Base-by-base conservation (phyloP, 208 protist genomes). In the Crithidia brevicula region DNA sequence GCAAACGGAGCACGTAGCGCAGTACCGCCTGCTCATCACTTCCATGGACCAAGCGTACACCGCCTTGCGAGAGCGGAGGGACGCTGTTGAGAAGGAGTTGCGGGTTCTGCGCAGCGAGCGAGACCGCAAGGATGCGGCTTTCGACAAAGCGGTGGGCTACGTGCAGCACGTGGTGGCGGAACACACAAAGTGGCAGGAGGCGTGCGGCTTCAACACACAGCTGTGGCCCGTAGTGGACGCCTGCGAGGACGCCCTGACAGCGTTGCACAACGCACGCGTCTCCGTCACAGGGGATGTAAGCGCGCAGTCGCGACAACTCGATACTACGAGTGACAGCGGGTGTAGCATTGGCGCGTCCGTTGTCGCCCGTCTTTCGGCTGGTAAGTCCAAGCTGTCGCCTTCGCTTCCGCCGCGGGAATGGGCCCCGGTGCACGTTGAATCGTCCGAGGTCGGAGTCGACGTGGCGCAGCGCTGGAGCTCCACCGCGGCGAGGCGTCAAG, bases 131-230 rank as follows among this genome's bases (percentile, higher is more conserved):
- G 75, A 86, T 28, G 79, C 81, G 2, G 54, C 85, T 1, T 82
- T 90, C 49, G 85, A 92, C 57, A 56, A 78, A 51, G 86, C 79
- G 3, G 73, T 91, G 22, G 45, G 78, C 50, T 91, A 95, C 72
- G 79, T 95, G 4, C 79, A 89, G 47, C 59, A 72, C n/a, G 80
- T 92, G 3, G 42, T 95, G 16, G 77, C 84, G 13, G 89, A 95
- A 67, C 82, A 86, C 47, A 74, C 79, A 0, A 43, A 69, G 42
- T 92, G 86, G 86, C 86, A 95, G 74, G 74, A 86, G 61, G 25
- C 69, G 62, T 64, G 82, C 51, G 77, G 84, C 18, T 72, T 83
- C 72, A 92, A 94, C 62, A 67, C 59, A 15, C 71, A 69, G 23
- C 61, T 82, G n/a, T 86, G 89, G 66, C 89, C 89, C 0, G 49